Conservation (phyloP, 2,329 filamentous ascomycete species). For the Eutypella sp. region DNA sequence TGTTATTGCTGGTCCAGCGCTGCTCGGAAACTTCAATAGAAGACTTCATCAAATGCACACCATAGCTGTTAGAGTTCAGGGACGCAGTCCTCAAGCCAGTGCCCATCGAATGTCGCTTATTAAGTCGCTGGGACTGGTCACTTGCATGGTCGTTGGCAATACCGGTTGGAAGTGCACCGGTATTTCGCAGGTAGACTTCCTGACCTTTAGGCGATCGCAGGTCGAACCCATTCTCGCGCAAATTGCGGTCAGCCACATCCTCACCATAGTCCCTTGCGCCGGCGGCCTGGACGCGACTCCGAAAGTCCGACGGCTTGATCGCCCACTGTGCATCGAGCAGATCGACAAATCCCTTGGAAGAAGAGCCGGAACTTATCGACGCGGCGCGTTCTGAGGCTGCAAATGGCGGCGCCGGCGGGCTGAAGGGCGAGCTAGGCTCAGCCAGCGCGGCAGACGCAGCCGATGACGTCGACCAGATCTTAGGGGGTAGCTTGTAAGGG, state of each 20-base stretch:
- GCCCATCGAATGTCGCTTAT: constrained; percentile 19
- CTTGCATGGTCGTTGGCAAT: constrained; percentile 11
- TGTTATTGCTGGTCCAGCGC: constrained; percentile 3
- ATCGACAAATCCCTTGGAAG: constrained; percentile 39
- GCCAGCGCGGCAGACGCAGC: constrained; percentile 9
- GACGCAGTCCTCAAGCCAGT: constrained; percentile 17
- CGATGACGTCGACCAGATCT: constrained; percentile 9
- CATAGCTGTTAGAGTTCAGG: constrained; percentile 4
- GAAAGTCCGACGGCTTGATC: constrained; percentile 45
- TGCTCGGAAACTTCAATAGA: neutral
- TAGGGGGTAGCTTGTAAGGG: constrained; percentile 22
- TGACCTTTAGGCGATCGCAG: constrained; percentile 29
- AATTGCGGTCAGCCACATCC: constrained; percentile 59
- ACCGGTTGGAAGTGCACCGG: constrained; percentile 3
- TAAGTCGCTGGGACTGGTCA: constrained; percentile 7
- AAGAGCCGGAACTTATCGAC: constrained; percentile 27
- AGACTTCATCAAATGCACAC: constrained; percentile 11
- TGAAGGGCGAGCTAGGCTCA: constrained; percentile 9
- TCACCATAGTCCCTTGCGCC: constrained; percentile 56
- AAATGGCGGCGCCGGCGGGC: constrained; percentile 16
- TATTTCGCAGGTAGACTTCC: constrained; percentile 29
- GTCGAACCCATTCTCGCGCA: constrained; percentile 33
- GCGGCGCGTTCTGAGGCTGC: constrained; percentile 23
- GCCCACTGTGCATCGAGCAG: constrained; percentile 54
- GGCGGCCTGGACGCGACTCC: constrained; percentile 42